Evolutionary conservation across 75 land plant genomes (phyloP).

Genomic region (Pinus taeda): DNA sequence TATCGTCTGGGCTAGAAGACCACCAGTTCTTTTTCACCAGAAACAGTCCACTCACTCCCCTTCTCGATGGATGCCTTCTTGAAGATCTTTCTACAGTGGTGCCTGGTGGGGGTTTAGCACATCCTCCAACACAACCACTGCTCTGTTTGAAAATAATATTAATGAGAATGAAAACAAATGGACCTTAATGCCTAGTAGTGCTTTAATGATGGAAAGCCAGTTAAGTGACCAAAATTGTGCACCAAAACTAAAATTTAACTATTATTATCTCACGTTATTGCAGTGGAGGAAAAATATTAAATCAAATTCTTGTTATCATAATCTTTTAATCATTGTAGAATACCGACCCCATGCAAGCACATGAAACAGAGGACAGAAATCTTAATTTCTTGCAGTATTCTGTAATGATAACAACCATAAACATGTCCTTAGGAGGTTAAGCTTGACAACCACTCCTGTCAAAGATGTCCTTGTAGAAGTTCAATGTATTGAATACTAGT

Average conservation of each 20-base stretch:
- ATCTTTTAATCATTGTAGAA: neutral
- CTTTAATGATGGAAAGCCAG: neutral
- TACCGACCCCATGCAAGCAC: slow-evolving; percentile 15
- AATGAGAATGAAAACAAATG: neutral
- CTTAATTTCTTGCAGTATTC: slow-evolving; percentile 1
- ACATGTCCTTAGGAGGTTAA: neutral
- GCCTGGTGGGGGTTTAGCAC: slow-evolving; percentile 29
- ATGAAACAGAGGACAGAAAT: neutral
- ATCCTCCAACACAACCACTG: slow-evolving; percentile 43
- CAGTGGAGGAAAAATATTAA: neutral
- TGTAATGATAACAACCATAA: neutral
- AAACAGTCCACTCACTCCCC: slow-evolving; percentile 10
- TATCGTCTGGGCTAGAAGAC: slow-evolving; percentile 30
- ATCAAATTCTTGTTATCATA: neutral
- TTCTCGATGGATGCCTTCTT: slow-evolving; percentile 5
- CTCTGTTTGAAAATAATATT: slow-evolving; percentile 24
- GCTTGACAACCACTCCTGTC: neutral
- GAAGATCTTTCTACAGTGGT: slow-evolving; percentile 15
- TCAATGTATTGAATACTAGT: neutral
- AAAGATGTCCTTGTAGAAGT: neutral
- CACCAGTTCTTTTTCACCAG: slow-evolving; percentile 22
- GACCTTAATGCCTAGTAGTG: neutral
- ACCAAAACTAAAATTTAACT: neutral
- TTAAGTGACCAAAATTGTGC: neutral
- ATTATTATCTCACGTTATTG: neutral